phyloP scores from a whole-genome alignment of 1,139 yeast species.

The Suhomyces panamericanus region DNA sequence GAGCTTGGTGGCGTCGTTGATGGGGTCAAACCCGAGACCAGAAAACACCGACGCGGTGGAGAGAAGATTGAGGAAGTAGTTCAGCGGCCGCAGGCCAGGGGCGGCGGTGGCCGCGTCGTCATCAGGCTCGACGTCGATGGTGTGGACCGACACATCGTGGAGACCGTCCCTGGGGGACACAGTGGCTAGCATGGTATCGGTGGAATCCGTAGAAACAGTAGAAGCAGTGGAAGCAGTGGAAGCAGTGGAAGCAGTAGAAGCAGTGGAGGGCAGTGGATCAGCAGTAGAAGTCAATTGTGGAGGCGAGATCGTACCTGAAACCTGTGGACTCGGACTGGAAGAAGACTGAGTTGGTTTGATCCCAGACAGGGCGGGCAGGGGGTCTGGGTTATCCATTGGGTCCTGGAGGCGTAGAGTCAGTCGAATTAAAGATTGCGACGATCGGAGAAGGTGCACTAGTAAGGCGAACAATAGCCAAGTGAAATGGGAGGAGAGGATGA shows the following conservation, averaged over 20 bases:
- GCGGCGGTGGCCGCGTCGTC: constrained; percentile 23
- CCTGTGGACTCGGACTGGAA: no score
- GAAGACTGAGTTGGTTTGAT: not conserved
- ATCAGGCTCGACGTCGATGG: constrained; percentile 22
- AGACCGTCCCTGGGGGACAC: constrained; percentile 3
- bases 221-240: not conserved
- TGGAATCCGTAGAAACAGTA: not conserved
- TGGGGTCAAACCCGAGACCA: constrained; percentile 15
- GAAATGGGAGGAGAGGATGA: no score
- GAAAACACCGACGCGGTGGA: constrained; percentile 22
- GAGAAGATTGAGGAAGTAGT: constrained; percentile 20
- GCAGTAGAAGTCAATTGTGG: not conserved
- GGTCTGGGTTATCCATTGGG: not conserved
- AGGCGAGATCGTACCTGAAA: no score
- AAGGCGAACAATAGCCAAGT: no score
- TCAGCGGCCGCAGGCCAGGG: constrained; percentile 19
- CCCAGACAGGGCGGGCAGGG: not conserved
- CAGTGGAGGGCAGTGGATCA: not conserved
- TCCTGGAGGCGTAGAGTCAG: no score
- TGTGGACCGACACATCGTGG: constrained; percentile 1
- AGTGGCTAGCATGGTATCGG: not conserved
- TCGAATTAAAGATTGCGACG: not conserved
- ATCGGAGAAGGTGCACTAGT: not conserved
- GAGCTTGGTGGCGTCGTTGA: constrained; percentile 5
- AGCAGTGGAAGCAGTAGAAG: not conserved